Conservation (phyloP, 768 basidiomycete genomes). For the Leccinum truebloodii region DNA sequence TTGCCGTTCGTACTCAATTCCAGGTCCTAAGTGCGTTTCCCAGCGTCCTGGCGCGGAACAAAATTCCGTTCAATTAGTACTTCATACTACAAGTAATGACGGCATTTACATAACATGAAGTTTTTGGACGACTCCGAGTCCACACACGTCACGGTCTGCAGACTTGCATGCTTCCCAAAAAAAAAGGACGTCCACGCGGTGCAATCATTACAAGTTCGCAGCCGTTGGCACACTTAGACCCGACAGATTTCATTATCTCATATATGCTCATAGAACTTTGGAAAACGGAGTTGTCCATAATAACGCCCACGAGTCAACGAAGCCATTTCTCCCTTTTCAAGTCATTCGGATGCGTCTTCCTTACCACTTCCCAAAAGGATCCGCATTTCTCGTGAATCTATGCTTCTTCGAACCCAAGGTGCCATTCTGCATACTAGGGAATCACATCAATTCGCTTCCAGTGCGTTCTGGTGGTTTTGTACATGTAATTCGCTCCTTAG, state of each 20-base stretch:
- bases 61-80: slow-evolving; percentile 8
- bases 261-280: slow-evolving; percentile 8
- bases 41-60: slow-evolving; percentile 7
- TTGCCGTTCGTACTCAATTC: slow-evolving; percentile 2
- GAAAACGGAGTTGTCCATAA: slow-evolving; percentile 1
- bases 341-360: slow-evolving; percentile 5
- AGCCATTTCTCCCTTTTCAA: slow-evolving; percentile 6
- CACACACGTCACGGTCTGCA: slow-evolving; percentile 1
- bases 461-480: slow-evolving; percentile 6
- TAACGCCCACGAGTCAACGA: slow-evolving; percentile 7
- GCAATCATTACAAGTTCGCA: slow-evolving; percentile 13
- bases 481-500: slow-evolving; percentile 4
- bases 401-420: slow-evolving; percentile 9
- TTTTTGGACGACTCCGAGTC: not conserved
- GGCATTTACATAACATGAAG: slow-evolving; percentile 19
- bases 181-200: not conserved
- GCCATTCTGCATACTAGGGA: slow-evolving; percentile 6
- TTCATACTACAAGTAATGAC: slow-evolving; percentile 13
- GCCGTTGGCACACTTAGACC: slow-evolving; percentile 17
- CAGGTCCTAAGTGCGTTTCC: slow-evolving; percentile 2
- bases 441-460: slow-evolving; percentile 9
- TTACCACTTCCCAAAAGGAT: slow-evolving; percentile 25
- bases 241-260: slow-evolving; percentile 18
- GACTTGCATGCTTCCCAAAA: slow-evolving; percentile 10
- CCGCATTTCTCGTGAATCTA: slow-evolving; percentile 11